phyloP scores from a whole-genome alignment of 805 yeast species.

The Teunomyces tritomae region DNA sequence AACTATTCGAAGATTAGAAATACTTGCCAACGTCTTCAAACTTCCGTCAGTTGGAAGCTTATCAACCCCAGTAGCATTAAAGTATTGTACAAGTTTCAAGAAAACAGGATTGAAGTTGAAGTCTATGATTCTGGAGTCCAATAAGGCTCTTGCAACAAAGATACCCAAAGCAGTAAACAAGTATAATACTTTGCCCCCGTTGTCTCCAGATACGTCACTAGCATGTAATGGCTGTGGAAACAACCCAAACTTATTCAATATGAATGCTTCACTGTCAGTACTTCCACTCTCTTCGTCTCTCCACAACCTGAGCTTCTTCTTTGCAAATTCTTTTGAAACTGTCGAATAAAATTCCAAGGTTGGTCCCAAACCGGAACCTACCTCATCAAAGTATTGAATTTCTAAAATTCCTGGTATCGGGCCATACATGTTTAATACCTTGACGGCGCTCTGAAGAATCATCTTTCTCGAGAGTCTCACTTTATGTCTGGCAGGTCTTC shows the following conservation, averaged over 20 bases:
- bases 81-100: constrained; percentile 53
- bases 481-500: constrained; percentile 76
- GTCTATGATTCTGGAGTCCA: constrained; percentile 87
- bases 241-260: constrained; percentile 50
- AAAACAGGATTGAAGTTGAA: constrained; percentile 71
- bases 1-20: constrained; percentile 45
- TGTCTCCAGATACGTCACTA: constrained; percentile 20
- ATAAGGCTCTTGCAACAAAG: constrained; percentile 79
- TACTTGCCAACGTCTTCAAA: constrained; percentile 20
- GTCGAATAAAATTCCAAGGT: constrained; percentile 87
- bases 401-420: constrained; percentile 79
- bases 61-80: constrained; percentile 16
- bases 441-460: constrained; percentile 72
- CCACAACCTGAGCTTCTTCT: constrained; percentile 65
- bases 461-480: constrained; percentile 70
- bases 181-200: constrained; percentile 43
- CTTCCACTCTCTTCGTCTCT: constrained; percentile 34
- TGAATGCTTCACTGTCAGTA: constrained; percentile 30
- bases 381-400: constrained; percentile 85
- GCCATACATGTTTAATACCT: constrained; percentile 74
- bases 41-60: constrained; percentile 7
- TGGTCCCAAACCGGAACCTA: constrained; percentile 96
- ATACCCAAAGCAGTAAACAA: constrained; percentile 71
- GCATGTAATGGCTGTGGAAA: constrained; percentile 67
- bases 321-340: constrained; percentile 73